Evolutionary conservation across 495 filamentous ascomycete species (phyloP), one percentile per base, ranked within the genome.

Genomic region (Aspergillus sclerotiicarbonarius): DNA sequence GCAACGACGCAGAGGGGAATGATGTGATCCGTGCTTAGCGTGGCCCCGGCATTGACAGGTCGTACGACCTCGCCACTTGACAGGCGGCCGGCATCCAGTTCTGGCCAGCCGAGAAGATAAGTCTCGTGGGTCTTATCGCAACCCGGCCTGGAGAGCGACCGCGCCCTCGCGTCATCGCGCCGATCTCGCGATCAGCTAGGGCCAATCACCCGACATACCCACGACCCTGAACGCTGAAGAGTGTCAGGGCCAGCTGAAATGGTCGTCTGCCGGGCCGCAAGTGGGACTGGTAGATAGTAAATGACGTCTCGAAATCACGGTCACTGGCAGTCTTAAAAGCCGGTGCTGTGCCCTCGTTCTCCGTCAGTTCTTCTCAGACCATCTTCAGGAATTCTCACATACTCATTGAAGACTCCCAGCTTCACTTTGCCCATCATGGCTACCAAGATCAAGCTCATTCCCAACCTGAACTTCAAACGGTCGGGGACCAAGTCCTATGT

Each of bases 401-500:
- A 25, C 25, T 5, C 25, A 25, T 25, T 25, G 25, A 15, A 44
- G 0, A 16, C 41, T 16, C 8, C 18, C 44, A 19, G 16, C 29
- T 8, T n/a, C 25, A 50, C 30, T 32, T 49, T 15, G 2, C 20
- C 29, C 63, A 70, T 37, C 59, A 78, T 80, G 77, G 58, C 71
- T 12, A 47, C 67, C 52, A 74, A 80, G 68, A 58, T 80, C 54
- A 66, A 65, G 7, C 58, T 87, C 62, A 69, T 78, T 44, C 74
- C 71, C 54, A 91, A 92, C 73, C 68, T 74, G 18, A 84, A 83
- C 56, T 90, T 89, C 69, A 65, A 84, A 61, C 79, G 71, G 57
- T 81, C 84, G 55, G 89, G 89, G 25, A 80, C 79, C 55, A 91
- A 90, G 75, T 88, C 87, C 33, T 91, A 91, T 67, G 85, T 87